Conservation (phyloP, 2,329 filamentous ascomycete species). For the Trichoderma hamatum region DNA sequence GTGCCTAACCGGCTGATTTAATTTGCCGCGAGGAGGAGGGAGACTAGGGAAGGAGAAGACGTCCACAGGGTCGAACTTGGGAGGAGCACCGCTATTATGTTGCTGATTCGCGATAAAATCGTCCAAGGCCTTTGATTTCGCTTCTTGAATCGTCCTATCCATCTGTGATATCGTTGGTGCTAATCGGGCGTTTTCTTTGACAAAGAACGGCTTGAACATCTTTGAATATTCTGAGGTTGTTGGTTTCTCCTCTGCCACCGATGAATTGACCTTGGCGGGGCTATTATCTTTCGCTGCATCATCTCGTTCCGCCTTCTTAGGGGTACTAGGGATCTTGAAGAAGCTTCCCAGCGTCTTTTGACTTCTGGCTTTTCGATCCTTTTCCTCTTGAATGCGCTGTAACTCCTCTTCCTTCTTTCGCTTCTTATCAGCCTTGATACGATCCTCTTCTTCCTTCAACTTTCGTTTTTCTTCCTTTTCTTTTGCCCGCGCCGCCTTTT, state of each 20-base stretch:
- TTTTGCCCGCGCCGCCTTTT: constrained; percentile 43
- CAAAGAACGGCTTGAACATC: constrained; percentile 78
- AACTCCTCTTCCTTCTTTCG: constrained; percentile 55
- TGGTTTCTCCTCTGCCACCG: constrained; percentile 28
- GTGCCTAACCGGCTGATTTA: constrained; percentile 58
- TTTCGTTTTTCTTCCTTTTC: constrained; percentile 47
- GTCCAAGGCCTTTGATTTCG: constrained; percentile 56
- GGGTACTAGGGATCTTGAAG: constrained; percentile 47
- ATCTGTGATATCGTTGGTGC: constrained; percentile 62
- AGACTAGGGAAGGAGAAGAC: constrained; percentile 51
- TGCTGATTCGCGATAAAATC: constrained; percentile 54
- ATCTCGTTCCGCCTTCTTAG: constrained; percentile 47
- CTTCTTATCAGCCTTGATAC: constrained; percentile 48
- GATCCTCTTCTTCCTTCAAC: constrained; percentile 48
- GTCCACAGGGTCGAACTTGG: constrained; percentile 49
- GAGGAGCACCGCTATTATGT: constrained; percentile 40
- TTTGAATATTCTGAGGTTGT: constrained; percentile 62
- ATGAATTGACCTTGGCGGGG: constrained; percentile 35
- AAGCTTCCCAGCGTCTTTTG: constrained; percentile 53
- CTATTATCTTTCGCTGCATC: constrained; percentile 36
- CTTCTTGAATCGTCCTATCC: constrained; percentile 59
- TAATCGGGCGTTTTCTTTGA: constrained; percentile 73
- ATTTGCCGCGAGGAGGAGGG: constrained; percentile 49
- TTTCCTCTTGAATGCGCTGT: constrained; percentile 44
- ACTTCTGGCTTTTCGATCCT: constrained; percentile 54